These are phyloP conservation scores for Xerocomus tenax DNA, from an alignment of 1,284 basidiomycete genomes.

Conservation along the genomic window DNA sequence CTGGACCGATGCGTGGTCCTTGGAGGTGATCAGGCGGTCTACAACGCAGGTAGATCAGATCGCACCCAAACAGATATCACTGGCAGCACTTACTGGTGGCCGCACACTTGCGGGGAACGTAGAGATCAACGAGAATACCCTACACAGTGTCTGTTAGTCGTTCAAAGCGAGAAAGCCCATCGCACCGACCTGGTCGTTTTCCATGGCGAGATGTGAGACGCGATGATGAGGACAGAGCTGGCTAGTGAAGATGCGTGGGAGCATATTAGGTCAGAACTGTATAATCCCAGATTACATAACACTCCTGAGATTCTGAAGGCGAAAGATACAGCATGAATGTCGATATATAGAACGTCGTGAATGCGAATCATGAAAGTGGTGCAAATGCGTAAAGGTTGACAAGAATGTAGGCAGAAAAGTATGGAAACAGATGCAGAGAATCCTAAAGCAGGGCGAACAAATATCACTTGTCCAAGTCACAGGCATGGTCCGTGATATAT, in stretches of 20 bases:
- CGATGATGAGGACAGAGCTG: not conserved
- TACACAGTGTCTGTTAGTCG: constrained; percentile 29
- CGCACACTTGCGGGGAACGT: constrained; percentile 98
- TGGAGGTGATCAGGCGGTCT: constrained; percentile 95
- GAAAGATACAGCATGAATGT: constrained; percentile 1
- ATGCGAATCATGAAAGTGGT: constrained; percentile 21
- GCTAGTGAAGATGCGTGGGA: constrained; percentile 22
- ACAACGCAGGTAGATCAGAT: constrained; percentile 10
- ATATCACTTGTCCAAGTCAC: constrained; percentile 26
- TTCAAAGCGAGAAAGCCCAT: not conserved
- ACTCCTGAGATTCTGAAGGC: not conserved
- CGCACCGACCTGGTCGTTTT: constrained; percentile 66
- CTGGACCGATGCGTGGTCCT: constrained; percentile 98
- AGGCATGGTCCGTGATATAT: constrained; percentile 29
- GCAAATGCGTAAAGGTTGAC: constrained; percentile 15
- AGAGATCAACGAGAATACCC: constrained; percentile 99
- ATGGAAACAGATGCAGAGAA: constrained; percentile 14
- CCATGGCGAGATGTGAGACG: constrained; percentile 43
- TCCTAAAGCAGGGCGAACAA: constrained; percentile 1
- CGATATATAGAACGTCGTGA: constrained; percentile 15
- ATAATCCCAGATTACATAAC: constrained; percentile 19
- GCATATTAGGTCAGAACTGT: constrained; percentile 26
- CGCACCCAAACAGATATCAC: constrained; percentile 1
- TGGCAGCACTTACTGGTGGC: constrained; percentile 70
- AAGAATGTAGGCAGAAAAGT: constrained; percentile 24